A percentile compares a stretch with the other conserved stretches of the same genome.
Evolutionary conservation across 2,329 filamentous ascomycete genomes (phyloP).

Genomic region (Madurella mycetomatis): DNA sequence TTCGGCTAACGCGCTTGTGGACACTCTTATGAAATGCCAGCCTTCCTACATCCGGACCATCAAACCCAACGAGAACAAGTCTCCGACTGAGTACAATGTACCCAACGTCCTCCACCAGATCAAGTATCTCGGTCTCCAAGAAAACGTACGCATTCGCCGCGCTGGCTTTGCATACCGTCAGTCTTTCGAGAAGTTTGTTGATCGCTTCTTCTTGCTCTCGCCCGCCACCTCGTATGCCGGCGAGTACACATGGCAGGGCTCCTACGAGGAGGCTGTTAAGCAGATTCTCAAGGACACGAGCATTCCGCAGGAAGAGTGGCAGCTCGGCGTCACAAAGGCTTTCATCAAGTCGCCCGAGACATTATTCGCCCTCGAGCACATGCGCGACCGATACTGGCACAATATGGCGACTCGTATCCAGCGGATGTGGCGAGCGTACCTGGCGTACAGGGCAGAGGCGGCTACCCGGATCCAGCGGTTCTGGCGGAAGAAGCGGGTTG

Average conservation of each 20-base stretch:
- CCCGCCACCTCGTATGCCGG: slow-evolving; percentile 94
- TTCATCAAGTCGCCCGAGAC: slow-evolving; percentile 99
- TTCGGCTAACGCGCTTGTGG: slow-evolving; percentile 90
- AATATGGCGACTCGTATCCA: slow-evolving; percentile 99
- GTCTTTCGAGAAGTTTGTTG: slow-evolving; percentile 96
- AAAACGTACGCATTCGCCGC: slow-evolving; percentile 95
- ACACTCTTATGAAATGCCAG: slow-evolving; percentile 94
- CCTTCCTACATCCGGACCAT: slow-evolving; percentile 98
- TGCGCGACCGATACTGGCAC: slow-evolving; percentile 98
- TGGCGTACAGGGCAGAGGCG: slow-evolving; percentile 86
- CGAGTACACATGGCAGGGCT: slow-evolving; percentile 93
- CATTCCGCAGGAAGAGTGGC: slow-evolving; percentile 91
- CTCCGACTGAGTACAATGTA: slow-evolving; percentile 83
- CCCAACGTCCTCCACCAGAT: slow-evolving; percentile 95
- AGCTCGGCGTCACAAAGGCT: slow-evolving; percentile 93
- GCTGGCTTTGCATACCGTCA: slow-evolving; percentile 97
- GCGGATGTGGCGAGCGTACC: slow-evolving; percentile 92
- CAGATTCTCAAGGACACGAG: slow-evolving; percentile 96
- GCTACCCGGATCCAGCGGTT: slow-evolving; percentile 91
- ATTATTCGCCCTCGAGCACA: slow-evolving; percentile 91
- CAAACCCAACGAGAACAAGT: slow-evolving; percentile 99
- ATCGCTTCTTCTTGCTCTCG: slow-evolving; percentile 92
- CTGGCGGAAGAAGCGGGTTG: slow-evolving; percentile 90
- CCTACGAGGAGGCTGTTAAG: slow-evolving; percentile 78
- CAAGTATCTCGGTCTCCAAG: slow-evolving; percentile 98